These are phyloP conservation scores for Zygoascus bituminiphila DNA, from an alignment of 805 yeast species.

Conservation along the genomic window DNA sequence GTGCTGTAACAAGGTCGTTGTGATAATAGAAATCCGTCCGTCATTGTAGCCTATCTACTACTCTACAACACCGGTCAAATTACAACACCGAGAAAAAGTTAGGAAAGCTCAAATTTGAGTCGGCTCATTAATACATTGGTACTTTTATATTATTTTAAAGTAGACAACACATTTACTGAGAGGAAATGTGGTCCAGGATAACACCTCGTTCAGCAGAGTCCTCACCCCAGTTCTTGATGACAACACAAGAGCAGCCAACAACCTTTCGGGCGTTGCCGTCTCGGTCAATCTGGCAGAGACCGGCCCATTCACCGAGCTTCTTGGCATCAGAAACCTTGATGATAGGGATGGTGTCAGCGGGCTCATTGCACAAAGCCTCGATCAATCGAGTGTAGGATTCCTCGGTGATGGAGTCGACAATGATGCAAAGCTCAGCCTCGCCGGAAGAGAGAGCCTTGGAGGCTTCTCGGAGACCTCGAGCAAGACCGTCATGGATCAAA, in stretches of 20 bases:
- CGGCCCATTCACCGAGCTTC: constrained; percentile 99
- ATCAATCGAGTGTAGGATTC: constrained; percentile 92
- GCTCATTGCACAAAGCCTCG: constrained; percentile 98
- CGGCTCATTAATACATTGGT: neutral
- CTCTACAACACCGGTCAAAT: too few species aligned
- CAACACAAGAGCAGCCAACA: constrained; percentile 99
- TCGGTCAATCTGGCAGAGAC: constrained; percentile 98
- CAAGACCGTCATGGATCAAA: constrained; percentile 97
- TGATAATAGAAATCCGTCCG: too few species aligned
- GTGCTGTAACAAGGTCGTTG: too few species aligned
- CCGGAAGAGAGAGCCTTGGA: constrained; percentile 97
- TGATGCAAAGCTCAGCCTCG: constrained; percentile 95
- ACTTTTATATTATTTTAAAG: neutral
- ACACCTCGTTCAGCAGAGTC: constrained; percentile 96
- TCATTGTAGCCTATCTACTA: too few species aligned
- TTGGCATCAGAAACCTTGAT: constrained; percentile 99
- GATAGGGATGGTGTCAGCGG: constrained; percentile 92
- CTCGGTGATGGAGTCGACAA: constrained; percentile 98
- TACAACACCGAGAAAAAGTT: too few species aligned
- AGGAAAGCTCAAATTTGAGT: too few species aligned
- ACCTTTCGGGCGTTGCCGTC: constrained; percentile 99
- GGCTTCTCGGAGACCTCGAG: constrained; percentile 99
- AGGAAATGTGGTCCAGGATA: constrained; percentile 92
- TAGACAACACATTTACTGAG: constrained; percentile 44
- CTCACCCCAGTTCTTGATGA: constrained; percentile 99